These are phyloP conservation scores for Tetrapisispora namnaoensis DNA, from an alignment of 805 yeast genomes.

Conservation along the genomic window DNA sequence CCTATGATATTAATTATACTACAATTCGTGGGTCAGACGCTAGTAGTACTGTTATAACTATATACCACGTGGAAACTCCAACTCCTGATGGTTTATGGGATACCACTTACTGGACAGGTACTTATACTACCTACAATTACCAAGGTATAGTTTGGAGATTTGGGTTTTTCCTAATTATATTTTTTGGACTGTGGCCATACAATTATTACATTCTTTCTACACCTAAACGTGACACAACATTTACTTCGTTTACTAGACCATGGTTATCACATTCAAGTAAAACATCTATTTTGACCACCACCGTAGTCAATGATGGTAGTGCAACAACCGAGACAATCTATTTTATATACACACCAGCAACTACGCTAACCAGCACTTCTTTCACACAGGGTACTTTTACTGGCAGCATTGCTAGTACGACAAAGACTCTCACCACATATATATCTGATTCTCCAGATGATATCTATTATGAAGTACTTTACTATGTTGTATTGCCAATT, in stretches of 20 bases:
- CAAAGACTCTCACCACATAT: not conserved
- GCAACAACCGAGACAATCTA: not conserved
- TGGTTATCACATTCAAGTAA: no score
- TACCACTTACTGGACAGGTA: slow-evolving; percentile 1
- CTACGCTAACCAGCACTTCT: not conserved
- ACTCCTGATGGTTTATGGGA: not conserved
- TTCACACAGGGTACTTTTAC: not conserved
- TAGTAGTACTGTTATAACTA: slow-evolving; percentile 1
- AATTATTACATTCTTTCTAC: not conserved
- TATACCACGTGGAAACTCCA: slow-evolving; percentile 8
- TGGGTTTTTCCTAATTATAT: not conserved
- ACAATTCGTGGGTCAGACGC: slow-evolving; percentile 2
- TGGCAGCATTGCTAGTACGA: not conserved
- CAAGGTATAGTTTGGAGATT: not conserved
- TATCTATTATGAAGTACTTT: not conserved
- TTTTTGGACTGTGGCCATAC: slow-evolving; percentile 1
- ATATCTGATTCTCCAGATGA: not conserved
- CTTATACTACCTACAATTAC: not conserved
- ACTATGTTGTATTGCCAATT: not conserved
- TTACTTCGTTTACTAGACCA: no score
- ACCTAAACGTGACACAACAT: no score
- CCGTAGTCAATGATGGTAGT: not conserved
- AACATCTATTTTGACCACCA: not conserved
- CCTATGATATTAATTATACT: slow-evolving; percentile 1
- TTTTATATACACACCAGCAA: not conserved